Evolutionary conservation across 495 filamentous ascomycete genomes (phyloP).

Genomic region (Baudoinia panamericana): DNA sequence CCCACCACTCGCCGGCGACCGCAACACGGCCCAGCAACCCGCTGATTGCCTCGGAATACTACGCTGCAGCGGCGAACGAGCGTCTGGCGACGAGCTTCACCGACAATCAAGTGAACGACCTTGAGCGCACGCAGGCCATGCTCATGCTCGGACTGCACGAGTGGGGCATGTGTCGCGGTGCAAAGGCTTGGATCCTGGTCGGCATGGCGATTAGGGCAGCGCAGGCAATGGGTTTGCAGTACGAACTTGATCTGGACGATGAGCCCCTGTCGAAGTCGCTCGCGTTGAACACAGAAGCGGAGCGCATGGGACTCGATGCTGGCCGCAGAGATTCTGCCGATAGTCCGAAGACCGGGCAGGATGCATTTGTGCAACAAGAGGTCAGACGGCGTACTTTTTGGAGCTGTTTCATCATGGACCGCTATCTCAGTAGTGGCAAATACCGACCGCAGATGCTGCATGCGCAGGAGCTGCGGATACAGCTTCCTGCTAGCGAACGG

Average conservation of each 20-base stretch:
- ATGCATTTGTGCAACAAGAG: slow-evolving; percentile 57
- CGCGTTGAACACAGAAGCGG: slow-evolving; percentile 33
- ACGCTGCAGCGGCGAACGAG: slow-evolving; percentile 49
- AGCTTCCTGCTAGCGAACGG: slow-evolving; percentile 53
- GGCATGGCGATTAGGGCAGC: slow-evolving; percentile 65
- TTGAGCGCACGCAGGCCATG: slow-evolving; percentile 62
- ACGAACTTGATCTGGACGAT: slow-evolving; percentile 45
- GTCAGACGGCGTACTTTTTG: slow-evolving; percentile 72
- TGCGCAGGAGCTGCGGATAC: slow-evolving; percentile 52
- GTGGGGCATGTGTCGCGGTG: slow-evolving; percentile 65
- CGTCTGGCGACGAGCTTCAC: slow-evolving; percentile 37
- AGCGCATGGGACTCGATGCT: slow-evolving; percentile 30
- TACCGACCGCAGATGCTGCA: slow-evolving; percentile 57
- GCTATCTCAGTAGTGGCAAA: slow-evolving; percentile 63
- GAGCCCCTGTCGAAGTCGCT: slow-evolving; percentile 31
- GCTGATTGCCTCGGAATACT: slow-evolving; percentile 61
- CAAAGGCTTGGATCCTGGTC: slow-evolving; percentile 57
- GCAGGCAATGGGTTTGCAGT: slow-evolving; percentile 56
- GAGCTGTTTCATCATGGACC: slow-evolving; percentile 73
- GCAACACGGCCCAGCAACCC: slow-evolving; percentile 43
- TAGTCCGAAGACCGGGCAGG: slow-evolving; percentile 25
- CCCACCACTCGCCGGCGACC: slow-evolving; percentile 45
- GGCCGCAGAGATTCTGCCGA: slow-evolving; percentile 3
- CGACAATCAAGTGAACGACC: slow-evolving; percentile 36
- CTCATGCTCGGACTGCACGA: slow-evolving; percentile 77